These are phyloP conservation scores for Populus tomentosa DNA, from an alignment of 441 rosid species.

Conservation along the genomic window DNA sequence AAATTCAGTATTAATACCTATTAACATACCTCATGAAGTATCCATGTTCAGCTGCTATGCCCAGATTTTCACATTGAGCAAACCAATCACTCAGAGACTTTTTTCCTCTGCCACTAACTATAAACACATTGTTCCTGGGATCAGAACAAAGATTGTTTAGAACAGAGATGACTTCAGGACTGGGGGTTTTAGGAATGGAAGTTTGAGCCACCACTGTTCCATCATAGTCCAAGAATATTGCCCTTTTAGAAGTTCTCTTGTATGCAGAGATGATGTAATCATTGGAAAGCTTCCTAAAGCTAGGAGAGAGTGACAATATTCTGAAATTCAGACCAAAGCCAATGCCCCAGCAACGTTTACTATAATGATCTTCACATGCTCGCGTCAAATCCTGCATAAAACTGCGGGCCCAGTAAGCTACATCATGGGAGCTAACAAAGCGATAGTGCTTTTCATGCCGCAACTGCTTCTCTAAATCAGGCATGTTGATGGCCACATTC, in stretches of 20 bases:
- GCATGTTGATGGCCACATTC: slow-evolving; percentile 43
- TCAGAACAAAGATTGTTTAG: slow-evolving; percentile 59
- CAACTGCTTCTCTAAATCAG: slow-evolving; percentile 49
- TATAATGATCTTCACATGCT: slow-evolving; percentile 70
- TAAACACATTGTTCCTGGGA: slow-evolving; percentile 69
- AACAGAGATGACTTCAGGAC: slow-evolving; percentile 57
- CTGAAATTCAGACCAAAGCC: slow-evolving; percentile 78
- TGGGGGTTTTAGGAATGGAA: slow-evolving; percentile 53
- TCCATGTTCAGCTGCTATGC: slow-evolving; percentile 94
- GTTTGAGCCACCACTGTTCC: slow-evolving; percentile 74
- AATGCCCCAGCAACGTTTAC: slow-evolving; percentile 76
- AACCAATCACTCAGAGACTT: slow-evolving; percentile 64
- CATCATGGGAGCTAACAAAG: slow-evolving; percentile 69
- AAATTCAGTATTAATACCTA: slow-evolving; percentile 17
- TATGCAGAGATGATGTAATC: slow-evolving; percentile 58
- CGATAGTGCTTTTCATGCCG: slow-evolving; percentile 78
- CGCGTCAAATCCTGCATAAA: slow-evolving; percentile 73
- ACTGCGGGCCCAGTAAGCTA: slow-evolving; percentile 80
- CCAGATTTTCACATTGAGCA: slow-evolving; percentile 66
- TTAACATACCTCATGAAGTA: slow-evolving; percentile 64
- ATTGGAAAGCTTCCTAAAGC: slow-evolving; percentile 62
- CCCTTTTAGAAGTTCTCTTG: slow-evolving; percentile 57
- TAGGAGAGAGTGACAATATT: slow-evolving; percentile 78
- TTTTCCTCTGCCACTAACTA: slow-evolving; percentile 83
- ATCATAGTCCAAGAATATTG: slow-evolving; percentile 81